Evolutionary conservation across 2,329 filamentous ascomycete genomes (phyloP), one percentile per base, ranked within the genome.

Genomic region (Aaosphaeria arxii): DNA sequence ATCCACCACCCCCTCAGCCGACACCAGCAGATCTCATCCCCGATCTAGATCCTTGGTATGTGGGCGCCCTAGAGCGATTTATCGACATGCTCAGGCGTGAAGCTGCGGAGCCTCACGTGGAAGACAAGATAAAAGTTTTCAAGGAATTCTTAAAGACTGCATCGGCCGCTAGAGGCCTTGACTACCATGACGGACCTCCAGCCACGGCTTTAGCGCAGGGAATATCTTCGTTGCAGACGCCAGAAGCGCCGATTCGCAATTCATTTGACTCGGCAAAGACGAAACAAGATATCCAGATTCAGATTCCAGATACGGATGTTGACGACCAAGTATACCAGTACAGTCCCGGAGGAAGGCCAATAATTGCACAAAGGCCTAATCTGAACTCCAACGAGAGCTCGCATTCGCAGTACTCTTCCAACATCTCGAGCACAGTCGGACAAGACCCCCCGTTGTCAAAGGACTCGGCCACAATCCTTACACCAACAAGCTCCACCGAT

Each of bases 1-100:
- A 24, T 24, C 17, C 17, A 24, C 17, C 17, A 24, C 7, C 39
- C 7, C 50, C 53, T 4, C 57, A 59, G 35, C 55, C 62, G 31
- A 58, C 59, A n/a, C 50, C 64, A 40, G 53, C 55, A 28, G 67
- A 71, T 46, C 48, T 70, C 44, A 74, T 81, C 53, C 76, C 77
- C 28, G 79, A 80, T 53, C 67, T 83, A n/a, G 77, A 81, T 50
- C 75, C 78, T 3, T 82, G 80, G 77, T 82, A 76, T 53, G 77
- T 74, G 54, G 77, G 78, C 2, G 82, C 80, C 29, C 60, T 83
- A 42, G 74, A 78, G 43, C 71, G 79, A 39, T 83, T 77, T 55
- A 74, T 80, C 30, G 67, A 71, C 4, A 82, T 82, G 78, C 67
- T 83, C 28, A 74, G 75, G 43, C 73, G 75, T 45, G 80, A 83